Base-by-base conservation (phyloP, 148 eudicot genomes). In the Cornus controversa region DNA sequence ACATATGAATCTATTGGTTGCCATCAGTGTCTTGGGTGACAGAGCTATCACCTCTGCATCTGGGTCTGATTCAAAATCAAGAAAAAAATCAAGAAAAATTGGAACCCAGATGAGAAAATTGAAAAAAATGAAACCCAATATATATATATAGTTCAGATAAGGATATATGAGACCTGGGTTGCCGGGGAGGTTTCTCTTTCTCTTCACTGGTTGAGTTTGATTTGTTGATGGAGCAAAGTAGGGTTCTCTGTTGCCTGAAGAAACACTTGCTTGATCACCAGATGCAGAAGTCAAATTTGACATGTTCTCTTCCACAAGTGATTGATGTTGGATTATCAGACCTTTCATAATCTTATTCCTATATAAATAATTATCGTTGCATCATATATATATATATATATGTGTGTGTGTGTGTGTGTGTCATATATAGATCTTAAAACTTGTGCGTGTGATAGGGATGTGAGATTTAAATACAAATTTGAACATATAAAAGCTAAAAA, bases 1-100 rank as follows among this genome's bases (percentile, higher is more conserved):
- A 84, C 97, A 93, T 2, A 91, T 75, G 69, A 93, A 93, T 72
- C 97, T 81, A 80, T 93, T 93, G 22, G 91, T 93, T n/a, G 97
- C 95, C 77, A 90, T 20, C 0, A 93, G 84, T 58, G 92, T 60
- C 69, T 85, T 90, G 77, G 97, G 97, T 68, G 95, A 91, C 45
- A 93, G 75, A 54, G 97, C 88, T 80, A 93, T 88, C 82, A 93
- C 97, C 87, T 93, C 94, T 84, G 97, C 78, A n/a, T 89, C 93
- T 31, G 94, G 97, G 88, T 93, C 95, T 93, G 50, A 31, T 29
- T 23, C 58, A 73, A 18, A 78, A 67, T 20, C 69, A 40, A 18
- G 29, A 25, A 77, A 57, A 53, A n/a, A n/a, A n/a, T n/a, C n/a
- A n/a, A n/a, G n/a, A n/a, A 23, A 18, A 24, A 66, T 29, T 47